Percentiles rank a stretch among this genome's conserved stretches.
Evolutionary conservation across 2,329 filamentous ascomycete species (phyloP).

Genomic region (Trichoderma sp.): DNA sequence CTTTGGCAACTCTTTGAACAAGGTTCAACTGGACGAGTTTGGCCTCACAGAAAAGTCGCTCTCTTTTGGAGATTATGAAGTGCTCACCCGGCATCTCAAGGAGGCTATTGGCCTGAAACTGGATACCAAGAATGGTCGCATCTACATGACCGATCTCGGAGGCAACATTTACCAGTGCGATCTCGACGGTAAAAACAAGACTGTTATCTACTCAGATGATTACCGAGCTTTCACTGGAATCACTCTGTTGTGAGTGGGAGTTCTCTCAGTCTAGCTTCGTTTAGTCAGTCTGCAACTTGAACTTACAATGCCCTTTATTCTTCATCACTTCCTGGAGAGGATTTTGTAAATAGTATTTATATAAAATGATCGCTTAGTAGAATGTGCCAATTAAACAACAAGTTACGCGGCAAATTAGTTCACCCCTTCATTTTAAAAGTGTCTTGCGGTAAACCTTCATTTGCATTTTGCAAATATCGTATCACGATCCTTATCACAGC

Average conservation of each 20-base stretch:
- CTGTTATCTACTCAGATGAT: background rate
- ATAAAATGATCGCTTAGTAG: background rate
- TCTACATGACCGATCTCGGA: constrained; percentile 42
- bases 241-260: background rate
- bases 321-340: background rate
- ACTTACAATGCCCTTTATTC: background rate
- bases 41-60: constrained; percentile 23
- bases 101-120: constrained; percentile 48
- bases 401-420: background rate
- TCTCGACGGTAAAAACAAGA: constrained; percentile 29
- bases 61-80: constrained; percentile 28
- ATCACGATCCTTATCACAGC: too few relatives aligned
- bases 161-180: constrained; percentile 38
- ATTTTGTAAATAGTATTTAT: background rate
- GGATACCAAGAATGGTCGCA: constrained; percentile 33
- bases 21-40: constrained; percentile 22
- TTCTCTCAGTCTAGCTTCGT: background rate
- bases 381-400: background rate
- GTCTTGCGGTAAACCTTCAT: too few relatives aligned
- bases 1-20: constrained; percentile 52
- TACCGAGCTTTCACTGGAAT: constrained; percentile 2
- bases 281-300: background rate
- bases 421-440: background rate
- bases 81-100: constrained; percentile 33
- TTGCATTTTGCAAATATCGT: too few relatives aligned